Conservation (phyloP, 2,329 filamentous ascomycete genomes). For the Hymenoscyphus repandus region DNA sequence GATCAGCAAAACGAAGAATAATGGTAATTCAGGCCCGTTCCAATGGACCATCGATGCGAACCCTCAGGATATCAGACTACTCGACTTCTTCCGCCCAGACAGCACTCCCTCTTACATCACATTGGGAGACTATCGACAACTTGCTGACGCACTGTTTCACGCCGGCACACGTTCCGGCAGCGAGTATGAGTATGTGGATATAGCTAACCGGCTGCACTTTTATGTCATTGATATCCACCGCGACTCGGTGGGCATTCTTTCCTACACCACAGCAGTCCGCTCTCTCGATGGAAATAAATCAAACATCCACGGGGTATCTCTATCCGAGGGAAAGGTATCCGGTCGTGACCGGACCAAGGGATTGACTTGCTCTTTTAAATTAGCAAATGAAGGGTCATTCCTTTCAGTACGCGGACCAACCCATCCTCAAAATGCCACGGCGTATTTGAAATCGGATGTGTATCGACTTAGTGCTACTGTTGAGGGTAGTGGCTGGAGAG, state of each 20-base stretch:
- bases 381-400: constrained; percentile 7
- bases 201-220: constrained; percentile 11
- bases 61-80: constrained; percentile 12
- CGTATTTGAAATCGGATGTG: constrained; percentile 11
- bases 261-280: constrained; percentile 11
- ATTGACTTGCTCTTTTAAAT: constrained; percentile 10
- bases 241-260: constrained; percentile 6
- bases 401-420: neutral
- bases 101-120: constrained; percentile 11
- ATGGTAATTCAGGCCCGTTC: constrained; percentile 1
- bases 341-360: constrained; percentile 1
- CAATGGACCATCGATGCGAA: constrained; percentile 16
- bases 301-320: constrained; percentile 6
- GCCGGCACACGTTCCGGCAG: constrained; percentile 13
- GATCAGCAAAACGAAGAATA: constrained; percentile 12
- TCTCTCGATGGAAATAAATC: constrained; percentile 3
- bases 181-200: constrained; percentile 14
- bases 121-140: constrained; percentile 11
- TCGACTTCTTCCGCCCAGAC: constrained; percentile 14
- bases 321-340: neutral
- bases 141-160: constrained; percentile 15
- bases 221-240: constrained; percentile 11
- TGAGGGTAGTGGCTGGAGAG: constrained; percentile 9
- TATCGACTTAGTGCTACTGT: constrained; percentile 10
- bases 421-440: constrained; percentile 6